These are phyloP conservation scores for Aquilaria malaccensis DNA, from an alignment of 345 rosid species.

Conservation along the genomic window DNA sequence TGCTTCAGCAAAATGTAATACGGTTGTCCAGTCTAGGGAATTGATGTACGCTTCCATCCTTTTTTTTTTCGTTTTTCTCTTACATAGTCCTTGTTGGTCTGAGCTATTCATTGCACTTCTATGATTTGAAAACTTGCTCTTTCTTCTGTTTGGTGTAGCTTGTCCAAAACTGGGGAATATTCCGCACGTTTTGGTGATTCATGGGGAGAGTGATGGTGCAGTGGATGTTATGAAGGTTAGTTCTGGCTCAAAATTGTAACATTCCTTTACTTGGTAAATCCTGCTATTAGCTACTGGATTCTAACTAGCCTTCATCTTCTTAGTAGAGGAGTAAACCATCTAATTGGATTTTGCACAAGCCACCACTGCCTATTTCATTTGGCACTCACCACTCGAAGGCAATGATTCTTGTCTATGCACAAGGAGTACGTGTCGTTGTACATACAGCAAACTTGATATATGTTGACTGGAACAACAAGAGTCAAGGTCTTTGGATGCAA, in stretches of 20 bases:
- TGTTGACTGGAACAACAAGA: conserved; percentile 97
- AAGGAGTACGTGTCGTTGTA: conserved; percentile 72
- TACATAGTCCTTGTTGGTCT: conserved; percentile 1
- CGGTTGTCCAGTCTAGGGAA: no score
- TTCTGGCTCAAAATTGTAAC: not conserved
- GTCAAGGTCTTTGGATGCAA: conserved; percentile 99
- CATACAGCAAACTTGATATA: conserved; percentile 89
- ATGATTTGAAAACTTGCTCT: not conserved
- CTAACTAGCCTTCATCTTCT: conserved; percentile 11
- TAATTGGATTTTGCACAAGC: conserved; percentile 89
- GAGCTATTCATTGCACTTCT: conserved; percentile 5
- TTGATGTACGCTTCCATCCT: no score
- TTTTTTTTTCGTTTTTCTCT: not conserved
- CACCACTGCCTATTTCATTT: conserved; percentile 75
- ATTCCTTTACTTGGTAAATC: not conserved
- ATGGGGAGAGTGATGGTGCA: conserved; percentile 81
- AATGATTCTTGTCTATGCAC: conserved; percentile 77
- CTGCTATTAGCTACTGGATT: not conserved
- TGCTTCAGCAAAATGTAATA: no score
- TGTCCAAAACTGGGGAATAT: conserved; percentile 65
- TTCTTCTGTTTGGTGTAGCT: conserved; percentile 34
- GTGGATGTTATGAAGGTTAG: conserved; percentile 75
- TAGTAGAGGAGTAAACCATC: conserved; percentile 64
- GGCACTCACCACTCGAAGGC: conserved; percentile 98
- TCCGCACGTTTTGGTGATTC: conserved; percentile 78